These are phyloP conservation scores for Macadamia tetraphylla DNA, from an alignment of 164 flowering plant species.

Conservation along the genomic window DNA sequence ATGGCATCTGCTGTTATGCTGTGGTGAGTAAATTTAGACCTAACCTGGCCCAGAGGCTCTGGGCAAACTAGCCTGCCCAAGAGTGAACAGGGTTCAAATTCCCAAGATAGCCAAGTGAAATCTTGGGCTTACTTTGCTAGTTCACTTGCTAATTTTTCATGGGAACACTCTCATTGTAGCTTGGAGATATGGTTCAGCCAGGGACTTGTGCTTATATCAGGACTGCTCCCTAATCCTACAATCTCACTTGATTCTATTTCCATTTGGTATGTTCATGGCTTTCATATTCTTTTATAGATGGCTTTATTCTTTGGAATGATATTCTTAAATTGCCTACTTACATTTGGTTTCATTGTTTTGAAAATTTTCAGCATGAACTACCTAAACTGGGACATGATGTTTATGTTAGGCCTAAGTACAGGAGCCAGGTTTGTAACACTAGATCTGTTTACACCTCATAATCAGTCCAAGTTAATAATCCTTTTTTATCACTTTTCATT, in stretches of 20 bases:
- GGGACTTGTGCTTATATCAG: slow-evolving; percentile 69
- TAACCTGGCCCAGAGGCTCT: not conserved
- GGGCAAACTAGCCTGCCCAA: too few species aligned
- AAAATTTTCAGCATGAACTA: slow-evolving; percentile 56
- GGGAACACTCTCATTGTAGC: slow-evolving; percentile 22
- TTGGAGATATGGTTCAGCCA: slow-evolving; percentile 83
- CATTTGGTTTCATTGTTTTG: not conserved
- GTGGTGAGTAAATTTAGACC: slow-evolving; percentile 31
- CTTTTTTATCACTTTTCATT: not conserved
- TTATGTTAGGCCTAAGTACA: slow-evolving; percentile 62
- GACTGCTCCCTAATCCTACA: slow-evolving; percentile 62
- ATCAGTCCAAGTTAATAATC: not conserved
- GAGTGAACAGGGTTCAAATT: too few species aligned
- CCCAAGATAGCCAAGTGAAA: not conserved
- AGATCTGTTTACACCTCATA: not conserved
- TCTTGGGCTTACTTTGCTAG: not conserved
- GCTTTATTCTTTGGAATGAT: not conserved
- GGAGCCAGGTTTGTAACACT: slow-evolving; percentile 49
- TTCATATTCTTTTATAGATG: not conserved
- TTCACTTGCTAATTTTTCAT: not conserved
- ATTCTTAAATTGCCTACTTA: not conserved
- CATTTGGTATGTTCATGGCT: slow-evolving; percentile 44
- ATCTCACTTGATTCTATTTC: slow-evolving; percentile 66
- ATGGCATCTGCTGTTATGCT: slow-evolving; percentile 74
- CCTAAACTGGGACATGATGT: slow-evolving; percentile 61